Base-by-base conservation (phyloP, 176 grass and related monocot genomes). In the Typha latifolia region DNA sequence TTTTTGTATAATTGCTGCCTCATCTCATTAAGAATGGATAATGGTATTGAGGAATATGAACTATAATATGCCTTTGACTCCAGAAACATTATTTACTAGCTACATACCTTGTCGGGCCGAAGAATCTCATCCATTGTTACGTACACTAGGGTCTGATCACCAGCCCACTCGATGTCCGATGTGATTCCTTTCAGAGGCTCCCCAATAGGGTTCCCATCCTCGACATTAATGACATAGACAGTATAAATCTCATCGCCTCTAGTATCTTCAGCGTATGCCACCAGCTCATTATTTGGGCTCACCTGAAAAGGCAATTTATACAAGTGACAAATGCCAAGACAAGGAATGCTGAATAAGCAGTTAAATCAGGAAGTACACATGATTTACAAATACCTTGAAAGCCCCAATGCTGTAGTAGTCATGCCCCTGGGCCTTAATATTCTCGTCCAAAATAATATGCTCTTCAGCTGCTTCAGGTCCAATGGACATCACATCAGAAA, bases 371-470 rank as follows among this genome's bases (percentile, higher is more conserved):
- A 14, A 64, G 8, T 62, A 21, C 27, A 37, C 8, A 84, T 48
- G 31, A 57, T 63, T 37, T 37, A 70, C 64, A 37, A 47, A 62
- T 73, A 91, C 92, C 83, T 84, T 69, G 23, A 96, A 91, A 73
- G 85, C 66, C 14, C 77, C 85, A 1, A 91, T 91, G 59, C 65
- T 82, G 75, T 96, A 96, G 69, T 91, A 96, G 32, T 80, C 85
- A 21, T 86, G 78, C 61, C 69, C 80, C 51, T 82, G 34, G 14
- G 93, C 77, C 72, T 86, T 89, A 3, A 86, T 66, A 91, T 96
- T 96, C 69, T 96, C 75, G 80, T 96, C 88, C 49, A 96, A 82
- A 68, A 96, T 84, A 68, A 91, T 69, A 72, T 91, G 93, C 66
- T 96, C 93, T 66, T 47, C 32, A 11, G 87, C 67, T 4, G 82